phyloP scores from a whole-genome alignment of 805 yeast genomes.

The Sungouiozyma ichnusensis region DNA sequence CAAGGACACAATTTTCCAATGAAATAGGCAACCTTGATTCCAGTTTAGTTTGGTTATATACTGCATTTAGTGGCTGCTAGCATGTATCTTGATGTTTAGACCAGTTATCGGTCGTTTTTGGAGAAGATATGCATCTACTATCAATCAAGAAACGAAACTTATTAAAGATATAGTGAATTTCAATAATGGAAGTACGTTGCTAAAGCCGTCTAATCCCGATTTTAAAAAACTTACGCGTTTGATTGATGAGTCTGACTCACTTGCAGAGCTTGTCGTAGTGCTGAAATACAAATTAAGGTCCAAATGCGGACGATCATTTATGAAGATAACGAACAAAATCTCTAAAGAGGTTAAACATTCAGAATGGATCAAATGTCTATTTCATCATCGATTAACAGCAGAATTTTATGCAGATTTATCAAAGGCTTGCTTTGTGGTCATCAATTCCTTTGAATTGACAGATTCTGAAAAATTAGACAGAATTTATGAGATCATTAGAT shows the following conservation, averaged over 20 bases:
- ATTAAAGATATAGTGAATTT: background rate
- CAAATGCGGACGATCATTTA: background rate
- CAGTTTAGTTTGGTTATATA: too few species aligned
- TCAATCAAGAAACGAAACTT: background rate
- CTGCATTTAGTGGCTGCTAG: background rate
- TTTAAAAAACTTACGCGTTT: background rate
- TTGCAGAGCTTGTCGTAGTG: background rate
- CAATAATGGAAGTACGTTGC: background rate
- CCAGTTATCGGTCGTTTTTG: background rate
- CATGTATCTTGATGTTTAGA: background rate
- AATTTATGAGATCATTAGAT: constrained; percentile 13
- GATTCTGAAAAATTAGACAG: constrained; percentile 5
- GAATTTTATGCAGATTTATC: background rate
- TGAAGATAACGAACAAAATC: background rate
- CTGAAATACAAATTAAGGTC: background rate
- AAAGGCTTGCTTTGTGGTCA: background rate
- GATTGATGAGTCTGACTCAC: background rate
- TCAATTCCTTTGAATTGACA: background rate
- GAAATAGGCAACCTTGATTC: too few species aligned
- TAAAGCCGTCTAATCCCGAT: background rate
- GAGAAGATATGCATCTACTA: background rate
- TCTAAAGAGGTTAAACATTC: background rate
- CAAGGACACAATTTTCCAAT: too few species aligned
- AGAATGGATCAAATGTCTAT: background rate
- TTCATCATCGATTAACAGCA: background rate